These are phyloP conservation scores for Phytophthora constricta DNA, from an alignment of 352 stramenopile species.

Conservation along the genomic window DNA sequence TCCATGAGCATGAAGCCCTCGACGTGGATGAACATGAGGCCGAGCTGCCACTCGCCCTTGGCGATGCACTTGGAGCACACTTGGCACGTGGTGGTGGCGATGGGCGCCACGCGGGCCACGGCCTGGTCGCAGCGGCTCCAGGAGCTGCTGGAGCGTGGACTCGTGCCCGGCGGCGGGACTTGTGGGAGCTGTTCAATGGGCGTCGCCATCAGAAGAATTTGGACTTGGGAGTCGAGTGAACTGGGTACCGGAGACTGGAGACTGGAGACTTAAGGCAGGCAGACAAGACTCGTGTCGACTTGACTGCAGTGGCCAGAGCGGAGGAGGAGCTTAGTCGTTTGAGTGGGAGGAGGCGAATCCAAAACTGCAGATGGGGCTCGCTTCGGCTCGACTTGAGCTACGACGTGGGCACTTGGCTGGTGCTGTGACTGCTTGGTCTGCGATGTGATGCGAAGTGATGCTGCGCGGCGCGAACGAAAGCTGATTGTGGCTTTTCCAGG, in stretches of 20 bases:
- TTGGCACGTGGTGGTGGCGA: conserved; percentile 80
- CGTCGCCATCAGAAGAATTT: conserved; percentile 39
- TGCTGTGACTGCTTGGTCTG: conserved; percentile 11
- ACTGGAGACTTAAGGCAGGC: too few species aligned
- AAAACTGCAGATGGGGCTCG: conserved; percentile 40
- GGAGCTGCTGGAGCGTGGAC: conserved; percentile 57
- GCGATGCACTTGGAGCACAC: conserved; percentile 67
- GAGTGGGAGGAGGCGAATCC: conserved; percentile 19
- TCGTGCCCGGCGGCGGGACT: conserved; percentile 32
- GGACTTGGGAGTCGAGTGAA: conserved; percentile 9
- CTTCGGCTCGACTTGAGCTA: too few species aligned
- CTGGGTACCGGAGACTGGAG: too few species aligned
- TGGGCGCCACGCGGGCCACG: conserved; percentile 75
- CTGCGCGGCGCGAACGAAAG: conserved; percentile 33
- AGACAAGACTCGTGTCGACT: conserved; percentile 19
- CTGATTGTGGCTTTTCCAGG: conserved; percentile 8
- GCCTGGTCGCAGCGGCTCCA: conserved; percentile 86
- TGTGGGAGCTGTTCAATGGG: conserved; percentile 52
- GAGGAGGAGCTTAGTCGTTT: conserved; percentile 10
- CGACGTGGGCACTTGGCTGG: too few species aligned
- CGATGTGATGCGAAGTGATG: conserved; percentile 4
- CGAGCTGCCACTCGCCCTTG: conserved; percentile 74
- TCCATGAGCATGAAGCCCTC: conserved; percentile 91
- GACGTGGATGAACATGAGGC: conserved; percentile 87
- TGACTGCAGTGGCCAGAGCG: conserved; percentile 5